Conservation (phyloP, 495 filamentous ascomycete species). For the Poronia punctata region DNA sequence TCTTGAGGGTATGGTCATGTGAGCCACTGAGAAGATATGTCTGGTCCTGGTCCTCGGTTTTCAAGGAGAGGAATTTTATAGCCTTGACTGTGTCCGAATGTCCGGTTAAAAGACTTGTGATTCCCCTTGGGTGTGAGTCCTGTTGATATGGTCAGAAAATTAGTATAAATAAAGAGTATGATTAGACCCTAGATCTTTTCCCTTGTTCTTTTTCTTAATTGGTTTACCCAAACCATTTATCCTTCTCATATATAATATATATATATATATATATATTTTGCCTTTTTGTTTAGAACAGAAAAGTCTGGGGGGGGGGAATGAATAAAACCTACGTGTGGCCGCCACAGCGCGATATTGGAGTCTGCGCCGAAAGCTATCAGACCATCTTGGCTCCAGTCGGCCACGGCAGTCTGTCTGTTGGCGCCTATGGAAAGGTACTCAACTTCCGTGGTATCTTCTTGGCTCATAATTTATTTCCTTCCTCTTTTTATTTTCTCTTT, state of each 20-base stretch:
- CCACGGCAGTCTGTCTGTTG: conserved; percentile 80
- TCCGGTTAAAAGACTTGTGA: conserved; percentile 65
- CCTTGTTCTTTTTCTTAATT: not conserved
- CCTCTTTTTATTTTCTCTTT: conserved; percentile 2
- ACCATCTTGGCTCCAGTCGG: conserved; percentile 76
- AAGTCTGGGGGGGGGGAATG: no score
- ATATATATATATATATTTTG: no score
- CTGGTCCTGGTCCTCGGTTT: conserved; percentile 34
- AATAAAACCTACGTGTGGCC: conserved; percentile 58
- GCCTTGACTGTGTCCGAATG: conserved; percentile 79
- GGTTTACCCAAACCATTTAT: no score
- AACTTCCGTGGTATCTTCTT: conserved; percentile 10
- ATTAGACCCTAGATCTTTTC: no score
- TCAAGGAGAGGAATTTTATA: conserved; percentile 69
- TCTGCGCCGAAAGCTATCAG: conserved; percentile 86
- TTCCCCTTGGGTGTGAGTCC: conserved; percentile 50
- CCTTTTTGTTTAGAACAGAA: no score
- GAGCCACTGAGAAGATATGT: conserved; percentile 70
- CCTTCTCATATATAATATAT: no score
- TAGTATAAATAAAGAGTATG: no score
- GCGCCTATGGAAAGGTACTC: conserved; percentile 79
- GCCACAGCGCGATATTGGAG: conserved; percentile 83
- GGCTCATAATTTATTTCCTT: conserved; percentile 1
- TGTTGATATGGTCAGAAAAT: conserved; percentile 5
- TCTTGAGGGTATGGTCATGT: conserved; percentile 67